Conservation (phyloP, 2,329 filamentous ascomycete species). For the Penicillium sp. region DNA sequence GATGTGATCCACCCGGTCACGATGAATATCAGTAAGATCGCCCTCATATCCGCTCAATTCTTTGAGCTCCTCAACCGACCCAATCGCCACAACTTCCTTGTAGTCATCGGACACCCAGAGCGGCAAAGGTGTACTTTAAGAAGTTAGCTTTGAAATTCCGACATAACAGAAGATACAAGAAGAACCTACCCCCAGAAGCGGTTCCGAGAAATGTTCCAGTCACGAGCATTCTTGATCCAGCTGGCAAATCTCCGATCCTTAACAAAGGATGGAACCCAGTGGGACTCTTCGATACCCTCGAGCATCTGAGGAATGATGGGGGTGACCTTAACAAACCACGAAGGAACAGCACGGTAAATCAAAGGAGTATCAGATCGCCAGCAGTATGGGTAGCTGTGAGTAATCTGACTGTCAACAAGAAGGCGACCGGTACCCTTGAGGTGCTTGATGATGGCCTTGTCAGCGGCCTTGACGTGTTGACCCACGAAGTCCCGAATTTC, state of each 20-base stretch:
- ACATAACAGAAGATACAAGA: background rate
- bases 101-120: conserved; percentile 90
- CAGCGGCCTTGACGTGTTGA: conserved; percentile 87
- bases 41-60: conserved; percentile 84
- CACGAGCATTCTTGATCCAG: conserved; percentile 88
- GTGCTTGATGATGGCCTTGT: conserved; percentile 90
- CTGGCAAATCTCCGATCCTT: conserved; percentile 89
- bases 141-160: conserved; percentile 1
- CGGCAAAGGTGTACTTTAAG: conserved; percentile 71
- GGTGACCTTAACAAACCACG: conserved; percentile 91
- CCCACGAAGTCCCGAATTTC: conserved; percentile 81
- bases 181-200: conserved; percentile 76
- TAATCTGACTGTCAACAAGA: conserved; percentile 83
- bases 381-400: conserved; percentile 92
- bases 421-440: conserved; percentile 77
- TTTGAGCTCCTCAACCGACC: conserved; percentile 82
- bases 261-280: conserved; percentile 90
- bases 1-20: conserved; percentile 91
- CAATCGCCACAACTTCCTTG: conserved; percentile 83
- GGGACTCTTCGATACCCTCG: conserved; percentile 83
- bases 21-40: conserved; percentile 82
- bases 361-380: conserved; percentile 93
- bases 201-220: conserved; percentile 95
- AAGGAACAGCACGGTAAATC: conserved; percentile 88
- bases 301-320: conserved; percentile 85